These are phyloP conservation scores for Tuctoria greenei DNA, from an alignment of 176 grass and related monocot genomes.

Conservation along the genomic window DNA sequence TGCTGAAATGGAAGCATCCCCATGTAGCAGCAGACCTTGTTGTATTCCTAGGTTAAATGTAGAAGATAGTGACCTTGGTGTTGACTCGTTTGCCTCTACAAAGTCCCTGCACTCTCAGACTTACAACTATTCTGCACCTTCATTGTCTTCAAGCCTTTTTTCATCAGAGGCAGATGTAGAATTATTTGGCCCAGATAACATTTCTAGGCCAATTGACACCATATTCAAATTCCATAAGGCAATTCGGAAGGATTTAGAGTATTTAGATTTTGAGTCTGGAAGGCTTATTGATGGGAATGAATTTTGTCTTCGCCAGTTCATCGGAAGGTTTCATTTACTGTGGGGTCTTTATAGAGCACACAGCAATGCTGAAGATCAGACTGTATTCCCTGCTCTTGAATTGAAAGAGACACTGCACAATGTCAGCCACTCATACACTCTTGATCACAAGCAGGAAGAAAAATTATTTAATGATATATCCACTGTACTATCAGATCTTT, in stretches of 20 bases:
- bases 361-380: slow-evolving; percentile 91
- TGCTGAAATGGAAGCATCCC: slow-evolving; percentile 11
- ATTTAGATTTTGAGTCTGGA: slow-evolving; percentile 71
- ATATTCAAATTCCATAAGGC: slow-evolving; percentile 98
- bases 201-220: slow-evolving; percentile 71
- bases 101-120: slow-evolving; percentile 45
- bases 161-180: slow-evolving; percentile 50
- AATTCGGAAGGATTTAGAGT: slow-evolving; percentile 87
- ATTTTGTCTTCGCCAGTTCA: slow-evolving; percentile 60
- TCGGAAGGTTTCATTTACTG: slow-evolving; percentile 80
- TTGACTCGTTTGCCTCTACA: slow-evolving; percentile 38
- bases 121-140: slow-evolving; percentile 61
- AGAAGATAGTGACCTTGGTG: slow-evolving; percentile 40
- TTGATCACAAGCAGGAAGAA: slow-evolving; percentile 96
- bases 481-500: slow-evolving; percentile 58
- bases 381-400: slow-evolving; percentile 93
- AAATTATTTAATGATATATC: slow-evolving; percentile 81
- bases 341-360: slow-evolving; percentile 95
- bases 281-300: slow-evolving; percentile 72
- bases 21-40: slow-evolving; percentile 47
- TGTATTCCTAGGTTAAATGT: slow-evolving; percentile 67
- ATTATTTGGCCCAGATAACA: slow-evolving; percentile 42
- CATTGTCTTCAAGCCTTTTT: slow-evolving; percentile 72
- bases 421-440: slow-evolving; percentile 86
- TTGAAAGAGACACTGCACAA: slow-evolving; percentile 82